Base-by-base conservation (phyloP, 371 early-diverging fungal genomes). In the Dentiscutata heterogama region DNA sequence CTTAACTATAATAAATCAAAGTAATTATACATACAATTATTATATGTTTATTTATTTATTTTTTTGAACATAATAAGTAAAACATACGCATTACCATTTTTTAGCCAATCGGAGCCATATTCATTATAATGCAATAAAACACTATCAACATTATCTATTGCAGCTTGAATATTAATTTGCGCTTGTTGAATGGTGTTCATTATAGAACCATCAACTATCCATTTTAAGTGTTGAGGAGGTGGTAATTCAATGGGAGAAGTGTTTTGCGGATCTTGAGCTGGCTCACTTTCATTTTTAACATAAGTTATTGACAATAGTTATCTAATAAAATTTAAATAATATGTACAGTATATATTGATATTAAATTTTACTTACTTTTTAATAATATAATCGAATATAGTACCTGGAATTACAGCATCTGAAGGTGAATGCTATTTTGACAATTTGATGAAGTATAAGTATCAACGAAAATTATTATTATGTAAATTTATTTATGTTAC, bases 401-500 rank as follows among this genome's bases (percentile, higher is more conserved):
- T 90, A 35, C 94, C 94, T 27, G 97, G 96, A 61, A 95, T 93
- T 54, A 97, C 95, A 8, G 98, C 98, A 87, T 98, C 98, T 3
- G 94, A 94, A 29, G 98, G 96, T 7, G 97, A 90, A 85, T 97
- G 96, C 92, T 93, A 85, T 35, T 73, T 10, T 73, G 25, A 35
- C 5, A 75, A 56, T 25, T n/a, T 61, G 61, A 61, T 18, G 6
- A 61, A 61, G 25, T 61, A 61, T 22, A 27, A 25, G 61, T 61
- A 61, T 18, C 25, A 61, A 61, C 25, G 25, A 61, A n/a, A 56
- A 10, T 61, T 22, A 25, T 61, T n/a, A 61, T 27, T 10, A 27
- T 25, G 11, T 14, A 71, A 68, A 0, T 8, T 10, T 11, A 51
- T n/a, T 67, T 22, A 25, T 46, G 6, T 20, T 8, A 60, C 2